Evolutionary conservation across 805 yeast genomes (phyloP).

Genomic region (Lachancea lanzarotensis): DNA sequence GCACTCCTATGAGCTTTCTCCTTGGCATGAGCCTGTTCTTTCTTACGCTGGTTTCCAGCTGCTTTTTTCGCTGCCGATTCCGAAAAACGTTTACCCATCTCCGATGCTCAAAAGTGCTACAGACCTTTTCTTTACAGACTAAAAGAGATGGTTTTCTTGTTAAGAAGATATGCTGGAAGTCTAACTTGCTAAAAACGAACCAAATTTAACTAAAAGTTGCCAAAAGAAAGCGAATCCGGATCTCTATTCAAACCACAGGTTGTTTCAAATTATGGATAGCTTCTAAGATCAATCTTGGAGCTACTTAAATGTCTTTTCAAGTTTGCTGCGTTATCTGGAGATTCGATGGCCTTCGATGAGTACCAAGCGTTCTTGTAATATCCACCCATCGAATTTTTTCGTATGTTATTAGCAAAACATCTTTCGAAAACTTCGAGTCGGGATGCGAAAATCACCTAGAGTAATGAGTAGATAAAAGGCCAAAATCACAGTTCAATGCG

Average conservation of each 20-base stretch:
- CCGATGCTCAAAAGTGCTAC: no score
- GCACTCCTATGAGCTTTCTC: constrained; percentile 19
- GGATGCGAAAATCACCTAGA: not conserved
- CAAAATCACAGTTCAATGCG: no score
- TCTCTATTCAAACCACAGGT: no score
- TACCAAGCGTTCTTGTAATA: not conserved
- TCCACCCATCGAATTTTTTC: constrained; percentile 3
- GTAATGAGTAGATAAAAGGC: no score
- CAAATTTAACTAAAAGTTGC: no score
- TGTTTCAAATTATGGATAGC: no score
- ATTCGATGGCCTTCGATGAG: not conserved
- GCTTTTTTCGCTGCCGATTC: constrained; percentile 33
- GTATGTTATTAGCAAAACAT: not conserved
- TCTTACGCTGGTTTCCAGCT: constrained; percentile 32
- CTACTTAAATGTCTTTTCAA: not conserved
- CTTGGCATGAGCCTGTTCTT: constrained; percentile 28
- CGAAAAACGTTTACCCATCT: constrained; percentile 33
- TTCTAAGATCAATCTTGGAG: not conserved
- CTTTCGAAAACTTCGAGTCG: not conserved
- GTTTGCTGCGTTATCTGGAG: not conserved
- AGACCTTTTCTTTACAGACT: no score
- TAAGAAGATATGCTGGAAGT: no score
- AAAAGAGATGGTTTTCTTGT: not conserved
- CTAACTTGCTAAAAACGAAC: not conserved
- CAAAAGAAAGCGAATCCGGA: no score